Base-by-base conservation (phyloP, 176 grass and related monocot genomes). In the Pontederia paniculata region DNA sequence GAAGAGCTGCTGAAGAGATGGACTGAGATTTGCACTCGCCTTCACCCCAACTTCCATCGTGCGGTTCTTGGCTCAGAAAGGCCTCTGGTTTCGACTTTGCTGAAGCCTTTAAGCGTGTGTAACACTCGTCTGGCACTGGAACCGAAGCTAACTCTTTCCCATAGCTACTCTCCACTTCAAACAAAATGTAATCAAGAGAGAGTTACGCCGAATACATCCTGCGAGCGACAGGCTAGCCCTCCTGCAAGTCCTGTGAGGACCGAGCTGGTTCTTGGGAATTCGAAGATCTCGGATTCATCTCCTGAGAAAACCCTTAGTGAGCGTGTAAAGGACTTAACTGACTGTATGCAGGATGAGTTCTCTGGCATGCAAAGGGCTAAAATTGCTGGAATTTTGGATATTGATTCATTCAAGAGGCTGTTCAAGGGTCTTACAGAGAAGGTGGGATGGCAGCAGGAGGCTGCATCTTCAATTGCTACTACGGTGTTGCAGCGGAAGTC, bases 371-470 rank as follows among this genome's bases (percentile, higher is more conserved):
- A 57, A 21, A 50, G n/a, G 44, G 44, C 54, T 8, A 70, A 58
- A 48, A n/a, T 17, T 10, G 54, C 67, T 2, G 67, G 21, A 21
- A 41, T 58, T 23, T 48, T 44, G 0, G 68, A 60, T 10, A 31
- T 44, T 49, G 13, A 60, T 18, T 46, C 45, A 31, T 57, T 60
- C n/a, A 78, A 84, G 14, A 23, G 56, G 48, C 77, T 98, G 17
- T 58, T 23, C 44, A 76, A 76, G 73, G 70, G 86, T 50, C 73
- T 96, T 0, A 55, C 71, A 25, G 68, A 76, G 21, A 65, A 79
- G 23, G 86, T 80, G 47, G 44, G 77, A 17, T 88, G 83, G 83
- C 93, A 98, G 13, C 74, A 77, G 5, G 86, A 98, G 52, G 86
- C 86, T 0, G 80, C 80, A 2, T 60, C 70, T 0, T 73, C 69